Evolutionary conservation across 495 filamentous ascomycete genomes (phyloP), one percentile per base, ranked within the genome.

Genomic region (Pyrenopolyporus hunteri): DNA sequence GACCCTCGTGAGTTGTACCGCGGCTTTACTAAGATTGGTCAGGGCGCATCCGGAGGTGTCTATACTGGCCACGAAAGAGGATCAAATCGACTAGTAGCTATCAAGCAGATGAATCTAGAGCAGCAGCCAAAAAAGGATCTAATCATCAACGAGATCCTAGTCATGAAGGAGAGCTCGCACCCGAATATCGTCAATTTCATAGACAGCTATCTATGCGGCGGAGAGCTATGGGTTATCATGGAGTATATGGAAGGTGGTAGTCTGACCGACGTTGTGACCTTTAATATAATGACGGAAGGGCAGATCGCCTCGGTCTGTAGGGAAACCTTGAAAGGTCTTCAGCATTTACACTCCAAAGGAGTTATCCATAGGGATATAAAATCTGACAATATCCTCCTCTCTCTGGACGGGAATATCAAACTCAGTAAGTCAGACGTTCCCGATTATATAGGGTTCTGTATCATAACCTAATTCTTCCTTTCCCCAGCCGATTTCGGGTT

Each of bases 21-120:
- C 48, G 88, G 88, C 43, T 81, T 98, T 52, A 93, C 86, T 65
- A 98, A 98, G 76, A 98, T 98, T 69, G 94, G 94, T 6, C 94
- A 98, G 74, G 94, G 94, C 67, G 94, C 94, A 25, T 98, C 94
- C 10, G 94, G 94, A 54, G 94, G 94, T 55, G 94, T 98, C 1
- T 98, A 85, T 67, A 96, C 92, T 8, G 94, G 94, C 1, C 92
- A 93, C 71, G 89, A 97, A 73, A 82, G 82, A 63, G 87, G 84
- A 17, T 87, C 85, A 17, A 94, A 94, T 68, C 85, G 86, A 48
- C 89, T 93, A 63, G 95, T 98, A 49, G 94, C 94, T 17, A 98
- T 98, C 78, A 98, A 98, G 74, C 94, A 98, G 80, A 98, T 98
- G 94, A 98, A 98, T 61, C 78, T 98, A 44, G 94, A 97, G 71